Evolutionary conservation across 208 protist species (phyloP).

Genomic region (Acanthamoeba lenticulata): DNA sequence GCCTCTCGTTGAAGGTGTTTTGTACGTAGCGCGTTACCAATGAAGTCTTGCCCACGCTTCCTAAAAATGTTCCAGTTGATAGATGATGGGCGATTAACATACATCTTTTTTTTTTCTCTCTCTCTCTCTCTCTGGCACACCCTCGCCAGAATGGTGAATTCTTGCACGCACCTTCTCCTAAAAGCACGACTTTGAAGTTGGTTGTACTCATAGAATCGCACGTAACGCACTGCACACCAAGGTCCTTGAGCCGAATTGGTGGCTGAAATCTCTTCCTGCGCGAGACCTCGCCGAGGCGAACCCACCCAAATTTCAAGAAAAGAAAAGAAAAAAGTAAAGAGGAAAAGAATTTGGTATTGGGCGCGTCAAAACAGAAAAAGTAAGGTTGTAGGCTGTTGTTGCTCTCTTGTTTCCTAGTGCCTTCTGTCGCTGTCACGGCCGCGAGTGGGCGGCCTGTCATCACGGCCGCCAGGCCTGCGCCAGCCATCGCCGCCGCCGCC

Average conservation of each 20-base stretch:
- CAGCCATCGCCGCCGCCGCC: not conserved
- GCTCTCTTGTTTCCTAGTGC: too few species aligned
- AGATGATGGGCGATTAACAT: not conserved
- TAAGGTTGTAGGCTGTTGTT: too few species aligned
- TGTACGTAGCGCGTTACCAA: conserved; percentile 85
- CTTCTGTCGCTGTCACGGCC: too few species aligned
- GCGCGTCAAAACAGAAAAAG: not conserved
- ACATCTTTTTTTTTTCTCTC: too few species aligned
- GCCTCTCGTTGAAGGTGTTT: conserved; percentile 84
- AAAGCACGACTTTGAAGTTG: conserved; percentile 71
- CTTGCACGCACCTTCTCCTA: conserved; percentile 59
- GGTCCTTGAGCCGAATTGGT: too few species aligned
- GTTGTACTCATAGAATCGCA: conserved; percentile 40
- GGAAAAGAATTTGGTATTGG: not conserved
- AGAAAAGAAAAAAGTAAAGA: not conserved
- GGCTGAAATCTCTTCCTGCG: too few species aligned
- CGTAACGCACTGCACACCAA: too few species aligned
- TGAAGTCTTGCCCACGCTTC: conserved; percentile 88
- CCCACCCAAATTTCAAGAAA: too few species aligned
- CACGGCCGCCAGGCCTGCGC: not conserved
- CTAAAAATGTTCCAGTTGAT: conserved; percentile 64
- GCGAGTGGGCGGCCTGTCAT: not conserved
- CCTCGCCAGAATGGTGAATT: not conserved
- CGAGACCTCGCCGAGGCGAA: too few species aligned
- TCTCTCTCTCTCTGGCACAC: not conserved